These are phyloP conservation scores for Beauveria australis DNA, from an alignment of 2,329 filamentous ascomycete species.

Conservation along the genomic window DNA sequence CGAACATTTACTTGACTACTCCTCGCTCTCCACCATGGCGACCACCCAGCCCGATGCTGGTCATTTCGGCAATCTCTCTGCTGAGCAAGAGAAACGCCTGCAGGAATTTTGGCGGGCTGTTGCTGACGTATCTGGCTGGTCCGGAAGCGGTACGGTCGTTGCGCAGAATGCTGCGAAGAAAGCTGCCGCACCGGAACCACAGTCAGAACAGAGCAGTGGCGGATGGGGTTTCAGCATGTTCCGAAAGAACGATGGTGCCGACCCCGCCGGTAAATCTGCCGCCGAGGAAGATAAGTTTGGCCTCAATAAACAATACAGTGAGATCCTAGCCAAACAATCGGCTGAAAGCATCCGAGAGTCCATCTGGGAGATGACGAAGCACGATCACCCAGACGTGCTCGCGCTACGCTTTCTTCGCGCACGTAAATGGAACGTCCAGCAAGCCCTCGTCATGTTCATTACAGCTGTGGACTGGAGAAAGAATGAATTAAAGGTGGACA, in stretches of 20 bases:
- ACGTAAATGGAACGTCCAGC: constrained; percentile 93
- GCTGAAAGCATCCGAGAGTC: constrained; percentile 72
- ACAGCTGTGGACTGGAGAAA: constrained; percentile 90
- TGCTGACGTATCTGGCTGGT: constrained; percentile 66
- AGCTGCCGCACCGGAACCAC: constrained; percentile 20
- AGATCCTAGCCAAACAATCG: constrained; percentile 66
- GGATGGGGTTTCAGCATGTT: constrained; percentile 68
- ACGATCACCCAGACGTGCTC: constrained; percentile 84
- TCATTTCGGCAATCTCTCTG: constrained; percentile 77
- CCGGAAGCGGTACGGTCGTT: constrained; percentile 18
- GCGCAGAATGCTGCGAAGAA: constrained; percentile 23
- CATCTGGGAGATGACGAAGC: constrained; percentile 92
- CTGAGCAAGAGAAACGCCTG: constrained; percentile 80
- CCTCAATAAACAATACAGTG: constrained; percentile 76
- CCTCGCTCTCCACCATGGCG: constrained; percentile 27
- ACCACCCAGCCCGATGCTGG: constrained; percentile 48
- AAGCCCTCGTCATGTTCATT: constrained; percentile 87
- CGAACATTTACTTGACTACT: background rate
- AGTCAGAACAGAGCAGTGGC: constrained; percentile 46
- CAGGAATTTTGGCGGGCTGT: constrained; percentile 76
- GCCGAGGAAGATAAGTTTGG: constrained; percentile 85
- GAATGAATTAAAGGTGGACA: constrained; percentile 77
- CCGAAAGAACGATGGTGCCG: constrained; percentile 46
- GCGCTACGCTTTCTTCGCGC: constrained; percentile 76
- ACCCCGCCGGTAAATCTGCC: constrained; percentile 31